Evolutionary conservation across 1,284 basidiomycete genomes (phyloP), one percentile per base, ranked within the genome.

Genomic region (Tilletiaria anomala): DNA sequence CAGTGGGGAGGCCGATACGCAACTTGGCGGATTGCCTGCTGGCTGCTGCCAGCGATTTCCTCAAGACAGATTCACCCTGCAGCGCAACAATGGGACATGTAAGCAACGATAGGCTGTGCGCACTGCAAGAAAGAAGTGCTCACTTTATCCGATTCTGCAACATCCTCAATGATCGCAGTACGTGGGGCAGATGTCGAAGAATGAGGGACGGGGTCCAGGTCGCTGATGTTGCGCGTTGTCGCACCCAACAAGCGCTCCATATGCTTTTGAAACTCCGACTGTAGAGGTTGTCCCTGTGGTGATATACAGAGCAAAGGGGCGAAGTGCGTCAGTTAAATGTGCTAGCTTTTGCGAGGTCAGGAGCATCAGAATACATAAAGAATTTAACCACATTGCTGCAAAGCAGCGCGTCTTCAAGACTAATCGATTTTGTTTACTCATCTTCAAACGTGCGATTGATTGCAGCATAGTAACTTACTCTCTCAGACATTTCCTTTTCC

Each of bases 241-340:
- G 59, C 45, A 17, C 59, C 59, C 6, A 62, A 50, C 31, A 60
- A 43, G 11, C 53, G 51, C 43, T 62, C 59, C 59, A 62, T 62
- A 45, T 60, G 50, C 33, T 46, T 44, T 24, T 59, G 55, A 42
- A 62, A 54, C 26, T 62, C 57, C 34, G 44, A 54, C 36, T 62
- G 59, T 29, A 62, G 40, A 21, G 57, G 53, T 29, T 54, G 50
- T 18, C 42, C 41, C 59, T 62, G 39, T 33, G 14, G 15, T 32
- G 41, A 19, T 14, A 23, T 8, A 24, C 6, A 23, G 12, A 22
- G n/a, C 14, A 14, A 37, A 40, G 36, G 2, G n/a, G 8, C n/a
- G 12, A 5, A 20, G 2, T 14, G 22, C 18, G 37, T 29, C n/a
- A 20, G 20, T 16, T 40, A 14, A 14, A 8, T 14, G 16, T 21